Base-by-base conservation (phyloP, 2,329 filamentous ascomycete genomes). In the Penicillium frequentans region DNA sequence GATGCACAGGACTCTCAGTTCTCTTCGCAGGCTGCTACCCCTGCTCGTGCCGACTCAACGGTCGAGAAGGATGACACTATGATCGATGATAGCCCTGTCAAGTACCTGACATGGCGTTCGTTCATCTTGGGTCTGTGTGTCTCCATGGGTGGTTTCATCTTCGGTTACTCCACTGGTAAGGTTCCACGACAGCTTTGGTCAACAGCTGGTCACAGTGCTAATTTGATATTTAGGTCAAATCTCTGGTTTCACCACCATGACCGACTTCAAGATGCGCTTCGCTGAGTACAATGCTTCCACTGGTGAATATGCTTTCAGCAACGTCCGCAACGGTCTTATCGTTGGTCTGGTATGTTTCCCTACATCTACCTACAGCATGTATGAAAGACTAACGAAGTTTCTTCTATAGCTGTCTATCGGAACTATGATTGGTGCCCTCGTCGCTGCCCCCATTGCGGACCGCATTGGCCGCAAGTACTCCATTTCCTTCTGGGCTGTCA, bases 141-240 rank as follows among this genome's bases (percentile, higher is more conserved):
- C 43, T 79, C 77, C 6, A 79, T 80, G 74, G 77, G 78, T 61
- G 77, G 78, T 59, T 76, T 80, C 64, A 75, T 79, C 56, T 79
- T 79, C 62, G 76, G 77, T 61, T 79, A 78, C 63, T 70, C 75
- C 21, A 77, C 75, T 59, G 75, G 74, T 74, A 68, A 58, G 66
- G 62, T 60, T 45, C 37, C 55, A 55, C 52, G 44, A 21, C 52
- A 57, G 51, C 13, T 21, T 29, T 16, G 16, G 4, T 48, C n/a
- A 35, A 26, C 45, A 19, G 27, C 11, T 37, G 23, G n/a, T 16
- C 24, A 19, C n/a, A 13, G 31, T 47, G 23, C 31, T 48, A 43
- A 47, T 16, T 45, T 35, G 14, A 53, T 42, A n/a, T 39, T 5
- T 33, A 56, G 74, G 75, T 63, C 75, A 79, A 68, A 77, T 79